Evolutionary conservation across 306 rosid genomes (phyloP).

Genomic region (Astragalus glycyphyllos): DNA sequence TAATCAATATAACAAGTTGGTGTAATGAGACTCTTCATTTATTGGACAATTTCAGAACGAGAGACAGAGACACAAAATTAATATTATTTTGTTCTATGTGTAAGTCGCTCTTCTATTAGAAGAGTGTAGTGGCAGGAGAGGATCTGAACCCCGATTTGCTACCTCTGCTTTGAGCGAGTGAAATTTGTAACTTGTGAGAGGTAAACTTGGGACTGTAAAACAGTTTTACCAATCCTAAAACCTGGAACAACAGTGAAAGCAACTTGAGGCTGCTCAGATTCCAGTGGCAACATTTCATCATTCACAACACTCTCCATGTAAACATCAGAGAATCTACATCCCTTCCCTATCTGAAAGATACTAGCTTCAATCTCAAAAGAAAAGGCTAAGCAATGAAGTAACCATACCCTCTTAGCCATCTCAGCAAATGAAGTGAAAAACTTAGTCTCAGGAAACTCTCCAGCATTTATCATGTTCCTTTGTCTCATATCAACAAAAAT

Average conservation of each 20-base stretch:
- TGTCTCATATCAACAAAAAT: conserved; percentile 64
- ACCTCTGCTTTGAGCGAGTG: conserved; percentile 49
- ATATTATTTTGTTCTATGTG: no score
- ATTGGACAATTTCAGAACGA: no score
- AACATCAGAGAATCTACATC: conserved; percentile 81
- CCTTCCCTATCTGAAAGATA: conserved; percentile 73
- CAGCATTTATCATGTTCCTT: conserved; percentile 61
- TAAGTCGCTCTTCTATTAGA: no score
- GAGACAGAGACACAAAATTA: no score
- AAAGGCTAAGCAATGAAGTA: conserved; percentile 86
- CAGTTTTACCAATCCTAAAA: conserved; percentile 74
- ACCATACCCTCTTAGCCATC: conserved; percentile 91
- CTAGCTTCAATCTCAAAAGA: conserved; percentile 67
- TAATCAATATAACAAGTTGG: background rate
- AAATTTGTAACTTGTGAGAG: conserved; percentile 52
- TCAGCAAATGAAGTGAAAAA: conserved; percentile 73
- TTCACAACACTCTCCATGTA: conserved; percentile 83
- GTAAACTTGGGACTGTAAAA: conserved; percentile 84
- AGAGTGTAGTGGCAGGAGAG: no score
- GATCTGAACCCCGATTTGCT: background rate
- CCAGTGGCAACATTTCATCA: conserved; percentile 59
- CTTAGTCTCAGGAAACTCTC: conserved; percentile 59
- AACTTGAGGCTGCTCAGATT: conserved; percentile 62
- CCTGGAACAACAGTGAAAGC: conserved; percentile 89
- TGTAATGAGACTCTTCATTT: background rate